Conservation (phyloP, 345 rosid genomes). For the Draba incana region DNA sequence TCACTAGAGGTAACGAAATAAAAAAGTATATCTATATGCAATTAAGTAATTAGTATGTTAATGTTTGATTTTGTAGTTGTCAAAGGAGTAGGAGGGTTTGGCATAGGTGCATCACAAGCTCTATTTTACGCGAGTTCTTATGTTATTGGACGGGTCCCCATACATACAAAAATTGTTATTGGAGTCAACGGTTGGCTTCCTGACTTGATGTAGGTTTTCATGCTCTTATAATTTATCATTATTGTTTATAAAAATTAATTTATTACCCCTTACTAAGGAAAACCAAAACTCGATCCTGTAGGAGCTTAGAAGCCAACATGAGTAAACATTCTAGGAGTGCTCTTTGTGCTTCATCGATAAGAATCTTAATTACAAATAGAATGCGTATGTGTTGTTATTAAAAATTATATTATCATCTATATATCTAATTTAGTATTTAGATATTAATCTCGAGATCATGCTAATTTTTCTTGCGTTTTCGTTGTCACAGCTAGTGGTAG, state of each 20-base stretch:
- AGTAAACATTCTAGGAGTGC: constrained; percentile 48
- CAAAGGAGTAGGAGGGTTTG: constrained; percentile 76
- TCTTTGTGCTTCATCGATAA: constrained; percentile 50
- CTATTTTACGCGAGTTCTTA: constrained; percentile 66
- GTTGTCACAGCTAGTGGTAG: constrained; percentile 61
- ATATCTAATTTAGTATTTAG: not conserved
- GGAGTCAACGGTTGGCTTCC: constrained; percentile 84
- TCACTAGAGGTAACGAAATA: too few species aligned
- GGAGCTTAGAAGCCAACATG: constrained; percentile 48
- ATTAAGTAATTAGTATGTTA: not conserved
- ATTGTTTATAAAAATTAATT: not conserved
- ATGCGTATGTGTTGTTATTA: constrained; percentile 41
- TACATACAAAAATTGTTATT: constrained; percentile 47
- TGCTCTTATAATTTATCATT: not conserved
- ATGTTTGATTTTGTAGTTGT: constrained; percentile 49
- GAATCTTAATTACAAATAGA: constrained; percentile 52
- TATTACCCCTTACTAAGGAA: not conserved
- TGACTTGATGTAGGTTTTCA: constrained; percentile 52
- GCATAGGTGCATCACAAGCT: constrained; percentile 76
- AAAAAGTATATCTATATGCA: too few species aligned
- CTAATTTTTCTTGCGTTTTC: not conserved
- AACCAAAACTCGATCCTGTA: constrained; percentile 21
- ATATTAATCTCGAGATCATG: not conserved
- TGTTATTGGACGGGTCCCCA: constrained; percentile 53
- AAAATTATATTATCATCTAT: not conserved